A percentile compares a stretch with the other conserved stretches of the same genome.
phyloP scores from a whole-genome alignment of 805 yeast species.

The Kuraishia capsulata region DNA sequence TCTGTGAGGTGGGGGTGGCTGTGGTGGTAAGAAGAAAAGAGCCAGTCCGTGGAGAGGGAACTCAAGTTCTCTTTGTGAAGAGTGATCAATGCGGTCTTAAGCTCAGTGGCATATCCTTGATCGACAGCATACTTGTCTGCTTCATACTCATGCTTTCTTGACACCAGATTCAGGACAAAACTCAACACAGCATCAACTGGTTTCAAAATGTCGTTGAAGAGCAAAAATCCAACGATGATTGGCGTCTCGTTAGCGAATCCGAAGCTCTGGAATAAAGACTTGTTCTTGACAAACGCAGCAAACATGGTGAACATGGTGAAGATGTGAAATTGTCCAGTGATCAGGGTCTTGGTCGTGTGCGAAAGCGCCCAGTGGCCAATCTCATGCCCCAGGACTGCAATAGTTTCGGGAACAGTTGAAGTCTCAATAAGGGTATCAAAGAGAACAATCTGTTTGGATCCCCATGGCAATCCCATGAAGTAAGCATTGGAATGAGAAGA shows the following conservation, averaged over 20 bases:
- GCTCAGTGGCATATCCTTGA: constrained; percentile 60
- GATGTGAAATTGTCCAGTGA: constrained; percentile 54
- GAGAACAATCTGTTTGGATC: constrained; percentile 84
- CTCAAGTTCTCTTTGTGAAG: constrained; percentile 75
- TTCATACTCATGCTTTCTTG: constrained; percentile 86
- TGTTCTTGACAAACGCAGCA: constrained; percentile 71
- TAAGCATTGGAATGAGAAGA: constrained; percentile 96
- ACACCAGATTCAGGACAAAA: constrained; percentile 57
- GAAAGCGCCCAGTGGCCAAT: constrained; percentile 95
- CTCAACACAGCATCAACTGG: constrained; percentile 68
- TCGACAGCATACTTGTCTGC: constrained; percentile 83
- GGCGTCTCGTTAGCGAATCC: constrained; percentile 69
- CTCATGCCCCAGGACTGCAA: constrained; percentile 97
- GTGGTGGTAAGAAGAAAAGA: constrained; percentile 80
- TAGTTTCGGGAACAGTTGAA: constrained; percentile 68
- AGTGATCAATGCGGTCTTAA: constrained; percentile 65
- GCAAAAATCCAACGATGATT: constrained; percentile 67
- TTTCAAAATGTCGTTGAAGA: constrained; percentile 68
- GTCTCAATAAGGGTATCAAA: constrained; percentile 86
- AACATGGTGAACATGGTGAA: constrained; percentile 63
- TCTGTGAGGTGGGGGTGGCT: constrained; percentile 91
- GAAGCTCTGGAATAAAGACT: constrained; percentile 67
- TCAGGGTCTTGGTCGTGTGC: constrained; percentile 74
- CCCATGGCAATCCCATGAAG: constrained; percentile 93
- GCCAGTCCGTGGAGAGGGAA: constrained; percentile 82